Percentiles rank a stretch among this genome's conserved stretches.
These are phyloP conservation scores for Ilyonectria robusta DNA, from an alignment of 2,329 filamentous ascomycete genomes.

Conservation along the genomic window DNA sequence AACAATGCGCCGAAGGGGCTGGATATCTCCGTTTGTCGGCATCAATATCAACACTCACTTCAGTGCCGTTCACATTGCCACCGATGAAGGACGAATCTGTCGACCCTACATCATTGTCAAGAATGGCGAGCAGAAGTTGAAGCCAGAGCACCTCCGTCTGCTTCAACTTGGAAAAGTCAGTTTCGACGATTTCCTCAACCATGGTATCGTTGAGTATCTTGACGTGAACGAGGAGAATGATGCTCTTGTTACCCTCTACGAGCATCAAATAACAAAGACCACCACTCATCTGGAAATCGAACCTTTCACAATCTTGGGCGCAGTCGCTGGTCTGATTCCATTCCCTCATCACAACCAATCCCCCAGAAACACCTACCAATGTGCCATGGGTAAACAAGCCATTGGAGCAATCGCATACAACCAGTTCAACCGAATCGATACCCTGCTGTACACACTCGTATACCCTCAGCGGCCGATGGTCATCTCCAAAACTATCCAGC, in stretches of 20 bases:
- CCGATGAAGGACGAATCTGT: conserved; percentile 97
- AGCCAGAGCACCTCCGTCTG: conserved; percentile 81
- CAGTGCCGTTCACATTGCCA: conserved; percentile 92
- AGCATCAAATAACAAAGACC: conserved; percentile 83
- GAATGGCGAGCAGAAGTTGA: conserved; percentile 86
- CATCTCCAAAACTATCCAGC: conserved; percentile 95
- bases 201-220: conserved; percentile 94
- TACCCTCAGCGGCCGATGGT: conserved; percentile 99
- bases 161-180: conserved; percentile 86
- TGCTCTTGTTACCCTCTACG: conserved; percentile 90
- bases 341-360: conserved; percentile 99
- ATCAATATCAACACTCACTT: conserved; percentile 97
- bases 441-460: conserved; percentile 94
- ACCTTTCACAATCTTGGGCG: conserved; percentile 95
- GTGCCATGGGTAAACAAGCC: conserved; percentile 99
- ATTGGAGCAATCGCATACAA: conserved; percentile 99
- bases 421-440: conserved; percentile 97
- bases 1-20: conserved; percentile 87
- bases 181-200: conserved; percentile 94
- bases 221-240: conserved; percentile 99
- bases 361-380: conserved; percentile 98
- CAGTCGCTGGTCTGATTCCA: conserved; percentile 95
- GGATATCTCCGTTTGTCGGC: conserved; percentile 96
- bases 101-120: conserved; percentile 96
- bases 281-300: conserved; percentile 98